Evolutionary conservation across 148 eudicot genomes (phyloP).

Genomic region (Tetragonia tetragonoides): DNA sequence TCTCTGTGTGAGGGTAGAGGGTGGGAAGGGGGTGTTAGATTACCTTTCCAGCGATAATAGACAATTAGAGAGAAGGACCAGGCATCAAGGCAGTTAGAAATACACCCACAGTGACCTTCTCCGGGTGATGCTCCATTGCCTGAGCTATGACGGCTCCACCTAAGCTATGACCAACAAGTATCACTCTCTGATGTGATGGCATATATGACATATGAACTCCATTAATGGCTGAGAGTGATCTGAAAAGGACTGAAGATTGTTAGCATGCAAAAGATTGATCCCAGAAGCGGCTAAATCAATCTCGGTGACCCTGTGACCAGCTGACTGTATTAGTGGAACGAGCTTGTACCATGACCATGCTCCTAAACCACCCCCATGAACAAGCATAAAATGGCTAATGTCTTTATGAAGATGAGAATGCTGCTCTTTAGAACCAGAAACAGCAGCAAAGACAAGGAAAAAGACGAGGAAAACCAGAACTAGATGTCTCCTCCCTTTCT

Average conservation of each 20-base stretch:
- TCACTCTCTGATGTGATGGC: slow-evolving; percentile 27
- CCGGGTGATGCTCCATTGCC: no score
- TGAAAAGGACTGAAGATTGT: no score
- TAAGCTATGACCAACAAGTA: no score
- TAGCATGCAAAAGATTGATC: slow-evolving; percentile 21
- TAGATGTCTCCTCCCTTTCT: neutral
- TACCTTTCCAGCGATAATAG: no score
- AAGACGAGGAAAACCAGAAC: neutral
- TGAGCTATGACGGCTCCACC: no score
- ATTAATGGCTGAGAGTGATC: no score
- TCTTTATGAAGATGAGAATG: neutral
- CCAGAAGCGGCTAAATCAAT: slow-evolving; percentile 39
- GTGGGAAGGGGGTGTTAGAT: no score
- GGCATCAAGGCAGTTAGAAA: no score
- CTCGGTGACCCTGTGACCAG: slow-evolving; percentile 21
- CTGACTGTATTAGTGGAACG: slow-evolving; percentile 23
- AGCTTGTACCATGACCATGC: slow-evolving; percentile 68
- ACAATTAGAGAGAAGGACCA: no score
- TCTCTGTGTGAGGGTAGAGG: no score
- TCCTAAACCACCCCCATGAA: slow-evolving; percentile 51
- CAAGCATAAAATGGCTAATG: slow-evolving; percentile 40
- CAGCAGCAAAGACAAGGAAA: slow-evolving; percentile 12
- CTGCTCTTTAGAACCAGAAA: neutral
- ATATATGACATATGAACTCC: no score
- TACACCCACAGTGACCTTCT: no score